Base-by-base conservation (phyloP, 495 filamentous ascomycete genomes). In the Penicillium canariense region DNA sequence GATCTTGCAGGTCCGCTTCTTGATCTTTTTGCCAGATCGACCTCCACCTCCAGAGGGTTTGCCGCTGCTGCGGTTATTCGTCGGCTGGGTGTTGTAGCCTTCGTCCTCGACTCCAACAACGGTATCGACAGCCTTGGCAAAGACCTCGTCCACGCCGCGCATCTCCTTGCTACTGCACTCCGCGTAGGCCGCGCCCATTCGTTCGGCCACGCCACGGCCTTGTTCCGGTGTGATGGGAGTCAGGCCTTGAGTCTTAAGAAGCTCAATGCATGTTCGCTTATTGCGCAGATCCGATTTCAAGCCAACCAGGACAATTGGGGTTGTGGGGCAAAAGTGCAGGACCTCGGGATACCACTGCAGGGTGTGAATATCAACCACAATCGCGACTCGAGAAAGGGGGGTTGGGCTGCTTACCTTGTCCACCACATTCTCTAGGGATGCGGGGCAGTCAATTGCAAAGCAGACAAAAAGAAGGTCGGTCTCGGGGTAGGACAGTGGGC, bases 81-180 rank as follows among this genome's bases (percentile, higher is more conserved):
- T 39, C 32, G 61, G 49, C 47, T 62, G 55, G 62, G 76, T 20
- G 14, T 28, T 62, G 65, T 60, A 77, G 43, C 62, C 66, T 57
- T 76, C 62, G 48, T 78, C 70, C 45, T 80, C 71, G n/a, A 68
- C 60, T 5, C 65, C 62, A 22, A 97, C 88, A 12, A 91, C 91
- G 43, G 87, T 90, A 59, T 90, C 85, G 63, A 98, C 91, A 12
- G 94, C 94, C 36, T 81, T 75, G 60, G 91, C 84, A 69, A 98
- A 98, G 61, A 98, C 91, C 57, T 96, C 91, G 64, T 97, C 89
- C 26, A 98, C 92, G 46, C 94, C 94, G 31, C 75, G 82, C 88
- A 94, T 92, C 72, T 97, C 95, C 73, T 97, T 97, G 72, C 88
- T 92, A 63, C 90, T 96, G 81, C 94, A 98, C 75, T 98, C 94